Conservation (phyloP, 2,329 filamentous ascomycete species). For the Pyricularia sp. region DNA sequence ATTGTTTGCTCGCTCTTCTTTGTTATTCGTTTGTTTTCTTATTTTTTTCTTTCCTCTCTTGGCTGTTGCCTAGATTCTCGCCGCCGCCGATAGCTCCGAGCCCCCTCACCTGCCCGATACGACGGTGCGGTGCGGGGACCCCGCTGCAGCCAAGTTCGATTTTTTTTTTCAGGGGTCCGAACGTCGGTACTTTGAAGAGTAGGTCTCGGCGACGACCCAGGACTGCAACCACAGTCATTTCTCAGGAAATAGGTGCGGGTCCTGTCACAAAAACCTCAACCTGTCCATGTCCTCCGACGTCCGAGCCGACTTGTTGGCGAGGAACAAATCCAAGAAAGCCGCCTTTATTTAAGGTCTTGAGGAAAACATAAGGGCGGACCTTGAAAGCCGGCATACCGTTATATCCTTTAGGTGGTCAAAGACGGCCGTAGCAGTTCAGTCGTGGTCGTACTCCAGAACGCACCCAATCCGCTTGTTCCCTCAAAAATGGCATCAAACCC, state of each 20-base stretch:
- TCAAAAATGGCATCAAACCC: not conserved
- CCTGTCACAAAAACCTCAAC: not conserved
- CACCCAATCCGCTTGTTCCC: not conserved
- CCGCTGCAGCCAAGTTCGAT: not conserved
- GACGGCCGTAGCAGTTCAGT: not conserved
- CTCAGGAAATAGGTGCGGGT: not conserved
- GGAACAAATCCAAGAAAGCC: not conserved
- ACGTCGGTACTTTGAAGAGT: not conserved
- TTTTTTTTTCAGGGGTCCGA: not conserved
- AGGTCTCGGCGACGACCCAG: not conserved
- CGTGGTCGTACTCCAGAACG: not conserved
- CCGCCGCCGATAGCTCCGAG: conserved; percentile 5
- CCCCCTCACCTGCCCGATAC: not conserved
- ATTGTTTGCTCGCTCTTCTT: not conserved
- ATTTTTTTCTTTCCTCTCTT: not conserved
- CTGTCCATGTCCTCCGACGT: not conserved
- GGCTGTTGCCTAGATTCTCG: not conserved
- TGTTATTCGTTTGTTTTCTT: not conserved
- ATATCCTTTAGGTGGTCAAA: not conserved
- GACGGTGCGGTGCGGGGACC: not conserved
- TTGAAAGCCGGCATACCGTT: not conserved
- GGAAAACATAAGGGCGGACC: not conserved
- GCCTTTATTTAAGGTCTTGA: not conserved
- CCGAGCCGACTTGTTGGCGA: not conserved
- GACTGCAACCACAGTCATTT: not conserved